phyloP scores from a whole-genome alignment of 345 rosid genomes.

The Firmiana major region DNA sequence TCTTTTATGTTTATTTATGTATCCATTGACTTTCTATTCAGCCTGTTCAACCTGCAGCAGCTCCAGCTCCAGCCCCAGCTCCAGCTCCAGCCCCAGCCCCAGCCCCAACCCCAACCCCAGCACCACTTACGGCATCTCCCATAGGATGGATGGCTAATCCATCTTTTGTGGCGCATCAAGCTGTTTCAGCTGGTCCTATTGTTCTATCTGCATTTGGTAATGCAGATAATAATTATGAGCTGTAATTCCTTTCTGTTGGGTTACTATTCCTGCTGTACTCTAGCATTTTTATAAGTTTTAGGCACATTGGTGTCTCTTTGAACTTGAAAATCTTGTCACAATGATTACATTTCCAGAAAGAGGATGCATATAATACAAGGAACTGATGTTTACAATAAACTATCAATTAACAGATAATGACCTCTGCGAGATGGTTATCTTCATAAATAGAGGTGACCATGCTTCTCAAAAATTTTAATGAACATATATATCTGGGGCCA shows the following conservation, averaged over 20 bases:
- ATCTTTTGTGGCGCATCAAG: slow-evolving; percentile 35
- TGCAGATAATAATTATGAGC: slow-evolving; percentile 28
- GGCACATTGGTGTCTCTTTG: background rate
- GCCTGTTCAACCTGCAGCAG: slow-evolving; percentile 46
- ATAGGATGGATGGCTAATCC: slow-evolving; percentile 58
- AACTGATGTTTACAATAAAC: background rate
- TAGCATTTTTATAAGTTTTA: background rate
- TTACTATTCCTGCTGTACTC: background rate
- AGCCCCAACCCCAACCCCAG: too few relatives aligned
- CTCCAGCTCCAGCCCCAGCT: too few relatives aligned
- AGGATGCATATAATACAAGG: background rate
- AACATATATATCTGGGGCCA: background rate
- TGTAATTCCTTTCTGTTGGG: background rate
- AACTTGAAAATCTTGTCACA: background rate
- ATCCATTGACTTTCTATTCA: slow-evolving; percentile 12
- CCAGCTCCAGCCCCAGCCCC: slow-evolving; percentile 32
- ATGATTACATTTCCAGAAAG: background rate
- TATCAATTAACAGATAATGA: background rate
- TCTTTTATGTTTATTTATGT: background rate
- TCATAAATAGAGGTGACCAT: background rate
- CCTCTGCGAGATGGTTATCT: background rate
- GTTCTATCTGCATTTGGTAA: slow-evolving; percentile 35
- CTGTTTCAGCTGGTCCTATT: slow-evolving; percentile 41
- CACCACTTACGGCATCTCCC: too few relatives aligned
- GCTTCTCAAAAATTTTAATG: background rate